A percentile compares a stretch with the other conserved stretches of the same genome.
These are phyloP conservation scores for Penicillium hesseltinei DNA, from an alignment of 2,329 filamentous ascomycete genomes.

Conservation along the genomic window DNA sequence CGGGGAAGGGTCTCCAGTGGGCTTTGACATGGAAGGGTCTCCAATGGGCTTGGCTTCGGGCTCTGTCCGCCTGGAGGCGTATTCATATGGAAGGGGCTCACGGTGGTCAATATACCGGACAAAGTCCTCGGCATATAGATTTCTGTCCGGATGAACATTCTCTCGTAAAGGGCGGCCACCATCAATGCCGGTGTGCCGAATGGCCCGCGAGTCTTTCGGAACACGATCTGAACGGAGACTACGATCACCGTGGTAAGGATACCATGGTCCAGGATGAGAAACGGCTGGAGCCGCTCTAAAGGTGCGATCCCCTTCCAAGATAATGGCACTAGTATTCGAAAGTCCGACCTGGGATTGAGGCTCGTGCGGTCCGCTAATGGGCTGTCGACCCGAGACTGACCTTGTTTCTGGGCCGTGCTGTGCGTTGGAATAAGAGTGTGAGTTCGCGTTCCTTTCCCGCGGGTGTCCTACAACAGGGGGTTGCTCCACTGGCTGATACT, in stretches of 20 bases:
- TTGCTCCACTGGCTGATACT: conserved; percentile 23
- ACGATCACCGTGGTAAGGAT: conserved; percentile 19
- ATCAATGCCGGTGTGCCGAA: conserved; percentile 18
- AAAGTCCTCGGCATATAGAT: conserved; percentile 39
- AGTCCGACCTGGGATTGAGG: conserved; percentile 17
- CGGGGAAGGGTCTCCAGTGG: conserved; percentile 17
- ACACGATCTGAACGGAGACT: conserved; percentile 14
- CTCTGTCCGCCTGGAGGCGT: conserved; percentile 17
- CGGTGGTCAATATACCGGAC: conserved; percentile 34
- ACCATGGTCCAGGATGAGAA: conserved; percentile 15
- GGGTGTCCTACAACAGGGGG: conserved; percentile 18
- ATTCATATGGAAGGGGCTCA: conserved; percentile 23
- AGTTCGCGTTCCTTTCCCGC: conserved; percentile 9
- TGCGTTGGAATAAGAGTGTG: conserved; percentile 13
- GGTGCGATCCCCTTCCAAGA: conserved; percentile 19
- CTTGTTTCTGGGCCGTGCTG: conserved; percentile 17
- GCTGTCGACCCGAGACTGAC: conserved; percentile 18
- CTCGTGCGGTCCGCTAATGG: conserved; percentile 15
- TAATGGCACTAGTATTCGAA: conserved; percentile 17
- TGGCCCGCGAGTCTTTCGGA: conserved; percentile 10
- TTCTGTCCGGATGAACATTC: conserved; percentile 22
- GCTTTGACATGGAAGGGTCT: conserved; percentile 16
- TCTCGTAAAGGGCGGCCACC: conserved; percentile 18
- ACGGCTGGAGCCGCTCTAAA: conserved; percentile 18
- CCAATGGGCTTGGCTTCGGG: conserved; percentile 14